phyloP scores from a whole-genome alignment of 108 stramenopile species.

The Cylindrotheca fusiformis region DNA sequence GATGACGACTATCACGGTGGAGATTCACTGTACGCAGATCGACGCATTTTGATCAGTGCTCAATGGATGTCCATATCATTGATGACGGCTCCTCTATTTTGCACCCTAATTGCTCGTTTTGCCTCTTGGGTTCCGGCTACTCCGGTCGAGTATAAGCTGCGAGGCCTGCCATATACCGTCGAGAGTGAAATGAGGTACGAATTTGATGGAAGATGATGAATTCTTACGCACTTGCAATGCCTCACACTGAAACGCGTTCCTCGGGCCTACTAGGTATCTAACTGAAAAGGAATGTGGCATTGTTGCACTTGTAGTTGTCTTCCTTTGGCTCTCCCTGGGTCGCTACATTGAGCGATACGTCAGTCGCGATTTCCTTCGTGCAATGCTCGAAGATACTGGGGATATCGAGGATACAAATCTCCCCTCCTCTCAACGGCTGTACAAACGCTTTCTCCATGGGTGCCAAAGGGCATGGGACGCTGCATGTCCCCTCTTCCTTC shows the following conservation, averaged over 20 bases:
- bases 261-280: slow-evolving; percentile 16
- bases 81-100: slow-evolving; percentile 46
- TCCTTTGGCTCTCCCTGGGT: slow-evolving; percentile 43
- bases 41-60: slow-evolving; percentile 57
- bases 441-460: slow-evolving; percentile 1
- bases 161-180: slow-evolving; percentile 33
- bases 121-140: slow-evolving; percentile 34
- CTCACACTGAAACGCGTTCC: neutral
- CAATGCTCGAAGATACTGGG: slow-evolving; percentile 29
- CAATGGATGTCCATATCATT: slow-evolving; percentile 65
- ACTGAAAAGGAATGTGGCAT: slow-evolving; percentile 34
- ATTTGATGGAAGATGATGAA: no score
- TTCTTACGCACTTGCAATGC: no score
- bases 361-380: slow-evolving; percentile 50
- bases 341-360: slow-evolving; percentile 57
- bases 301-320: slow-evolving; percentile 18
- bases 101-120: slow-evolving; percentile 50
- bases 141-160: slow-evolving; percentile 43
- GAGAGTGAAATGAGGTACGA: slow-evolving; percentile 27
- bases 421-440: neutral
- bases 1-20: slow-evolving; percentile 42
- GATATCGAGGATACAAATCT: neutral
- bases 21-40: slow-evolving; percentile 47
- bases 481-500: slow-evolving; percentile 53
- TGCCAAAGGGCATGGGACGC: slow-evolving; percentile 42